A percentile compares a stretch with the other conserved stretches of the same genome.
phyloP scores from a whole-genome alignment of 169 alveolate genomes.

The Perkinsus olseni region DNA sequence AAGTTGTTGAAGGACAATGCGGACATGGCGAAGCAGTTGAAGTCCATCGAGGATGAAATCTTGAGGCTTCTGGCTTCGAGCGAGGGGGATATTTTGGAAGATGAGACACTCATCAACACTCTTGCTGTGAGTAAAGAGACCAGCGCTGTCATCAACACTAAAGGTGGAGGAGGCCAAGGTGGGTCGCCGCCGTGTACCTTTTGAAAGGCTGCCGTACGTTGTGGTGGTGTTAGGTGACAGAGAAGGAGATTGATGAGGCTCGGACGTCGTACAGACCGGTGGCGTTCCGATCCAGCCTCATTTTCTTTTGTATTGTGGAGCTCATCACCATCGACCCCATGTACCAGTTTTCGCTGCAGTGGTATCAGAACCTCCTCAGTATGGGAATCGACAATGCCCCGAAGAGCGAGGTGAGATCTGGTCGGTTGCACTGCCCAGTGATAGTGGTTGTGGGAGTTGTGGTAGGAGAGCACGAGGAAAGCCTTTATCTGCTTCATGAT shows the following conservation, averaged over 20 bases:
- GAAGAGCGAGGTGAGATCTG: background rate
- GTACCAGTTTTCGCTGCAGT: constrained; percentile 88
- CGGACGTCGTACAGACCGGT: constrained; percentile 60
- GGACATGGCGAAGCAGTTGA: constrained; percentile 56
- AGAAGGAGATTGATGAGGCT: constrained; percentile 77
- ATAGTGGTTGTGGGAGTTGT: no score
- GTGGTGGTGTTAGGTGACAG: constrained; percentile 68
- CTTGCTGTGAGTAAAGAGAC: constrained; percentile 71
- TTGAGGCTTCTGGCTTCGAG: constrained; percentile 70
- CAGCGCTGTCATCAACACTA: constrained; percentile 71
- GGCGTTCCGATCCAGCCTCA: constrained; percentile 82
- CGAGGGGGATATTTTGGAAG: constrained; percentile 74
- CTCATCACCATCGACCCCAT: constrained; percentile 85
- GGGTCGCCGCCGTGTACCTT: background rate
- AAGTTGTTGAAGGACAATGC: constrained; percentile 73
- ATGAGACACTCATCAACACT: constrained; percentile 72
- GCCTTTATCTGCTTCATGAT: no score
- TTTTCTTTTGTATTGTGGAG: constrained; percentile 85
- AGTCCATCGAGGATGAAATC: constrained; percentile 79
- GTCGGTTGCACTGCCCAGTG: background rate
- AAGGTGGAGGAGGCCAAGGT: constrained; percentile 74
- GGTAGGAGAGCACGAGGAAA: no score
- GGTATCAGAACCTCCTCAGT: constrained; percentile 83
- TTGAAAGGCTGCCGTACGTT: no score
- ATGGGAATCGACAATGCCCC: constrained; percentile 72